A percentile compares a stretch with the other conserved stretches of the same genome.
Evolutionary conservation across 2,329 filamentous ascomycete genomes (phyloP).

Genomic region (Kalmusia sp.): DNA sequence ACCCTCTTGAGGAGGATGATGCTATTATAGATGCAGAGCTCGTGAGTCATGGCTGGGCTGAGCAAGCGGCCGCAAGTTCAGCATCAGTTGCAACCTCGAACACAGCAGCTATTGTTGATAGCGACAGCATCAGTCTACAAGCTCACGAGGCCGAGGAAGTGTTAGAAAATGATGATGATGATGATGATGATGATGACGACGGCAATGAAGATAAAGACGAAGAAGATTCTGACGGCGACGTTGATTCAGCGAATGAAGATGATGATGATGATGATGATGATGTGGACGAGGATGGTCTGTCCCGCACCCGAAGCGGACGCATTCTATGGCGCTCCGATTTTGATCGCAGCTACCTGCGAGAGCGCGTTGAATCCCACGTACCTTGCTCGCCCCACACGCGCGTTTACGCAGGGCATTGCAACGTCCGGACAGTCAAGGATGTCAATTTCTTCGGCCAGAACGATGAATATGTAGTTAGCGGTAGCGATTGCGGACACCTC

Average conservation of each 20-base stretch:
- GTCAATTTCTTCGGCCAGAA: slow-evolving; percentile 72
- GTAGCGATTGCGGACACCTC: slow-evolving; percentile 70
- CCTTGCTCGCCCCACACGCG: slow-evolving; percentile 64
- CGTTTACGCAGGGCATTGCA: slow-evolving; percentile 69
- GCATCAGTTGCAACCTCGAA: slow-evolving; percentile 9
- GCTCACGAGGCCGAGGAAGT: slow-evolving; percentile 11
- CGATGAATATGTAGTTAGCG: slow-evolving; percentile 73
- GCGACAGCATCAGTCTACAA: not conserved
- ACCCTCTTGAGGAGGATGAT: slow-evolving; percentile 55
- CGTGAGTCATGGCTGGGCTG: slow-evolving; percentile 21
- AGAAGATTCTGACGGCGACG: slow-evolving; percentile 41
- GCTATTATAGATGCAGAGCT: slow-evolving; percentile 45
- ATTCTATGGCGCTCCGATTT: slow-evolving; percentile 59
- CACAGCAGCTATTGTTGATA: slow-evolving; percentile 6
- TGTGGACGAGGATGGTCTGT: slow-evolving; percentile 41
- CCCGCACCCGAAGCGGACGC: slow-evolving; percentile 44
- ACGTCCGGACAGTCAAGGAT: slow-evolving; percentile 72
- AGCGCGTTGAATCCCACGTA: slow-evolving; percentile 61
- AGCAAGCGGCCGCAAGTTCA: slow-evolving; percentile 16
- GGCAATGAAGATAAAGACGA: slow-evolving; percentile 42
- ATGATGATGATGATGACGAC: slow-evolving; percentile 41
- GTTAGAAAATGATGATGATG: slow-evolving; percentile 39
- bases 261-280: slow-evolving; percentile 41
- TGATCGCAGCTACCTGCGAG: slow-evolving; percentile 54
- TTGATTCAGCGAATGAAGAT: slow-evolving; percentile 32